A percentile compares a stretch with the other conserved stretches of the same genome.
Conservation (phyloP, 306 rosid species). For the Vicia sativa region DNA sequence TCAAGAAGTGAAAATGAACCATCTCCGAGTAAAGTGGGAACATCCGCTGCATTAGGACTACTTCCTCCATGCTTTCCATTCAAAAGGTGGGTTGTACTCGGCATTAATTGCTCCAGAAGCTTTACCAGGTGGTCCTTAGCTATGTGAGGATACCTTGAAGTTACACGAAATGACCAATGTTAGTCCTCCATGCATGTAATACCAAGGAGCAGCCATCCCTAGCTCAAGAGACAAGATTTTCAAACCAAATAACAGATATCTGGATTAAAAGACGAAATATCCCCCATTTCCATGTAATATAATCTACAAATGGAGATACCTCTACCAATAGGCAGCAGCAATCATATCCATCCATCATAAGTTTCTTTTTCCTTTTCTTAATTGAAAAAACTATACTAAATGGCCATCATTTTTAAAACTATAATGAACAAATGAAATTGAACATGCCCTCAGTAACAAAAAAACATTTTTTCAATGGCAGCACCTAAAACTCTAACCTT, state of each 20-base stretch:
- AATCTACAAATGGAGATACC: conserved; percentile 14
- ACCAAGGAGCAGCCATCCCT: conserved; percentile 22
- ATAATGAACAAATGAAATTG: conserved; percentile 7
- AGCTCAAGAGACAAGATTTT: not conserved
- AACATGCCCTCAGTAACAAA: no score
- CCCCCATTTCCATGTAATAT: conserved; percentile 22
- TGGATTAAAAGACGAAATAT: conserved; percentile 23
- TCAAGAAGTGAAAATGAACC: conserved; percentile 84
- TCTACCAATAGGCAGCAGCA: not conserved
- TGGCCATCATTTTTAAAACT: not conserved
- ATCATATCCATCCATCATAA: conserved; percentile 7
- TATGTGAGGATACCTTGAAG: conserved; percentile 77
- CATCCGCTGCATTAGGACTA: conserved; percentile 81
- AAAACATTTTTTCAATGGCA: no score
- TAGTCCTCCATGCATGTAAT: conserved; percentile 23
- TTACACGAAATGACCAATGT: conserved; percentile 43
- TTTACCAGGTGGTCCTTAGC: conserved; percentile 79
- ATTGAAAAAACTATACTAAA: not conserved
- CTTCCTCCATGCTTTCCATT: conserved; percentile 56
- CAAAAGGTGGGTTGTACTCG: conserved; percentile 52
- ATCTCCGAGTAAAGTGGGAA: conserved; percentile 87
- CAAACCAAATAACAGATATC: conserved; percentile 26
- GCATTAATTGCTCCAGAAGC: conserved; percentile 79
- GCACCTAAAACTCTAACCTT: conserved; percentile 10
- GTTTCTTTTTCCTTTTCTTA: conserved; percentile 11